Base-by-base conservation (phyloP, 768 basidiomycete genomes). In the Mycena alexandri region DNA sequence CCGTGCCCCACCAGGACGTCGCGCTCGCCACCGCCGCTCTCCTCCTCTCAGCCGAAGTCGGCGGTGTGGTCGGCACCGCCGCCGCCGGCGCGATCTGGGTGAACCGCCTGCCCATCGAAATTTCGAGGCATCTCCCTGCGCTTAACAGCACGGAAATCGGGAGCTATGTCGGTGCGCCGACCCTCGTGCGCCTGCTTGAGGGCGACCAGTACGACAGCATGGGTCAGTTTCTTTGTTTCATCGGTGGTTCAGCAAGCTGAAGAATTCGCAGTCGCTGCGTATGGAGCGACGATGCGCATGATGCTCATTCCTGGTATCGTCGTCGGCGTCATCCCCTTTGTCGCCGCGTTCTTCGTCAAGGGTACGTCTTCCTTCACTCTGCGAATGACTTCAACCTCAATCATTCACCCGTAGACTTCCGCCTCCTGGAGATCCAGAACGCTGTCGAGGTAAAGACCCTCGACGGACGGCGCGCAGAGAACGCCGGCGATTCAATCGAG, bases 351-450 rank as follows among this genome's bases (percentile, higher is more conserved):
- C 67, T 67, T 71, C 50, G 70, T 75, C 83, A 61, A 84, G 85
- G 76, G 80, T 81, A 41, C n/a, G 55, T 29, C 21, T 38, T n/a
- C 4, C 34, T 9, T 33, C 16, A 8, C 3, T 12, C 48, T 4
- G 24, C n/a, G 16, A 2, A 13, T 9, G 14, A 33, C 24, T 16
- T 46, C 21, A 13, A 42, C 29, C 22, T 16, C 25, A 14, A 13
- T 10, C 9, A 21, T 41, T 12, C 29, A 29, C 21, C 21, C 29
- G 8, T 50, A 71, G 78, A 88, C 71, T 85, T 84, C 77, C 77
- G 79, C 63, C 84, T 90, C 56, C 81, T 83, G 25, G 84, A 87
- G 69, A 79, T 78, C 41, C 89, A 90, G 75, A 90, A 89, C 77
- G 86, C 86, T 1, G 80, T 87, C 42, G 88, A 89, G n/a, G 70